Conservation (phyloP, 2,329 filamentous ascomycete genomes). For the Sphaerostilbella broomeana region DNA sequence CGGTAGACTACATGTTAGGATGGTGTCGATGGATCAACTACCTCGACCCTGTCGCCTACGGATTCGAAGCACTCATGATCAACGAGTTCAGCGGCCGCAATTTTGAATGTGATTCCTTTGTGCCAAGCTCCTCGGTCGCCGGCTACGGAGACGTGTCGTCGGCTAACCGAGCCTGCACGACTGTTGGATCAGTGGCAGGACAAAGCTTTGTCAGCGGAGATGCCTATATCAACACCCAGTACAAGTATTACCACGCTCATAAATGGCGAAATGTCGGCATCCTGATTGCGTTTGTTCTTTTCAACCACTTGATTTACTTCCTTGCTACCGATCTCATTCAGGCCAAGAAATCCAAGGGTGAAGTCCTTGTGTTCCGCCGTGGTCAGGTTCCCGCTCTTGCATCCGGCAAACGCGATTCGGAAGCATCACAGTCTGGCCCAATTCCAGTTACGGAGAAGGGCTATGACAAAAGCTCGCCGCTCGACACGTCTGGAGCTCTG, state of each 20-base stretch:
- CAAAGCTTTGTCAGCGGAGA: constrained; percentile 3
- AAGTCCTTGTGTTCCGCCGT: constrained; percentile 48
- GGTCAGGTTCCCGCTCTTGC: not conserved
- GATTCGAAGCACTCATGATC: constrained; percentile 58
- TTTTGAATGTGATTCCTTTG: constrained; percentile 22
- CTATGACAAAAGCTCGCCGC: constrained; percentile 5
- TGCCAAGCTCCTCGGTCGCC: constrained; percentile 22
- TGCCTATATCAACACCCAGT: constrained; percentile 40
- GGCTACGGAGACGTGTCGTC: constrained; percentile 13
- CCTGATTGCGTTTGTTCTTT: constrained; percentile 43
- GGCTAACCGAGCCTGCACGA: constrained; percentile 23
- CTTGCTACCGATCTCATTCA: constrained; percentile 40
- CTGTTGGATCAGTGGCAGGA: constrained; percentile 43
- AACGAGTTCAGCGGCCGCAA: constrained; percentile 52
- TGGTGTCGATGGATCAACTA: constrained; percentile 67
- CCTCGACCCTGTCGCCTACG: constrained; percentile 58
- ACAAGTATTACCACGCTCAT: constrained; percentile 41
- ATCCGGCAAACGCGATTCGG: not conserved
- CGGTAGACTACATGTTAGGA: constrained; percentile 45
- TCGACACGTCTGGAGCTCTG: not conserved
- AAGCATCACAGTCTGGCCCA: not conserved
- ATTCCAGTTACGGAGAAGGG: constrained; percentile 5
- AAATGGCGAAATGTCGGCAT: constrained; percentile 54
- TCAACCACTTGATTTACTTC: constrained; percentile 43
- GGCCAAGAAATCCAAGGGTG: constrained; percentile 52